Evolutionary conservation across 1,139 yeast genomes (phyloP).

Genomic region (Taphrina communis): DNA sequence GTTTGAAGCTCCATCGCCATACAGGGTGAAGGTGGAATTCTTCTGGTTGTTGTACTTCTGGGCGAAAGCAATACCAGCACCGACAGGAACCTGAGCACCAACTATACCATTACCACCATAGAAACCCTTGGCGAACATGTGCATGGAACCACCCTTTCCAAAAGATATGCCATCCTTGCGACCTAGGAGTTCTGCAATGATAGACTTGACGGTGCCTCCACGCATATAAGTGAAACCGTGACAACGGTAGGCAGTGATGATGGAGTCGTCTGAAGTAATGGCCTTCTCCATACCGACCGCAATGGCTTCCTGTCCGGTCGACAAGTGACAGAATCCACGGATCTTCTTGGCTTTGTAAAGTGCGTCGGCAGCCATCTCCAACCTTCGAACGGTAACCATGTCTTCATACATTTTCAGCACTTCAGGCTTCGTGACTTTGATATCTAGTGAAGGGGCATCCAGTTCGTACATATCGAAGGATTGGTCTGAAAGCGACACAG

Average conservation of each 20-base stretch:
- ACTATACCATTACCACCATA: conserved; percentile 99
- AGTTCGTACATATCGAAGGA: conserved; percentile 87
- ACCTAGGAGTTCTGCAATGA: conserved; percentile 96
- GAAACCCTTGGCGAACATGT: conserved; percentile 92
- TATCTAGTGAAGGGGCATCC: conserved; percentile 65
- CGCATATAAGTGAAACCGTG: conserved; percentile 95
- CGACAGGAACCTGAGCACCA: conserved; percentile 98
- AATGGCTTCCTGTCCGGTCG: conserved; percentile 99
- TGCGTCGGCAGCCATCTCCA: conserved; percentile 99
- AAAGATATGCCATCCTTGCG: conserved; percentile 90
- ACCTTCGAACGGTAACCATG: conserved; percentile 67
- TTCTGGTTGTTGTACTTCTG: conserved; percentile 88
- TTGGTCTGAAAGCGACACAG: conserved; percentile 68
- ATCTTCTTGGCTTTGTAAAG: conserved; percentile 97
- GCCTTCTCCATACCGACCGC: conserved; percentile 98
- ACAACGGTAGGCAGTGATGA: conserved; percentile 97
- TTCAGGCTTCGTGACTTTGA: conserved; percentile 78
- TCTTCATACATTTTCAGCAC: conserved; percentile 94
- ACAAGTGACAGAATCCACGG: conserved; percentile 96
- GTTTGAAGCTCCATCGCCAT: conserved; percentile 99
- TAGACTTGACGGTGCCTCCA: conserved; percentile 88
- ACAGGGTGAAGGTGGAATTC: conserved; percentile 82
- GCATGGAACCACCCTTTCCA: conserved; percentile 99
- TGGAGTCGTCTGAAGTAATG: conserved; percentile 78
- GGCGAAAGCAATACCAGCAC: conserved; percentile 96